Evolutionary conservation across 1,139 yeast species (phyloP), one percentile per base, ranked within the genome.

Genomic region (Yamadazyma dushanensis): DNA sequence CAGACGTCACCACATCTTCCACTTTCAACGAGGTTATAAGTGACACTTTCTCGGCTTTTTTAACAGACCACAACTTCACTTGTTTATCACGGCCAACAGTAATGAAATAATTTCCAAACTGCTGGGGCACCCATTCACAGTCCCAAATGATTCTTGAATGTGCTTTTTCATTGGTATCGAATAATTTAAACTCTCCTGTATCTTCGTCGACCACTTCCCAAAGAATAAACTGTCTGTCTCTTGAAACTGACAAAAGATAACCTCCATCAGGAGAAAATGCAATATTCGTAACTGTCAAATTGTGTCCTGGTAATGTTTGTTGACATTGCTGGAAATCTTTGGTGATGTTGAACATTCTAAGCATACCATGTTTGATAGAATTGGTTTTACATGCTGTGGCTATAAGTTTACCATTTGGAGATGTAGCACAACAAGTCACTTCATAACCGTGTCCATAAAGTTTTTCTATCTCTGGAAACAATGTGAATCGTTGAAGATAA

Each of bases 391-490:
- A 92, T n/a, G 97, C 87, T 8, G 95, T 80, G 1, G 96, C 96
- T 32, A 90, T 73, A 21, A 84, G 59, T 25, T 62, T 58, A n/a
- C 79, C 76, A 50, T 76, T 80, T 10, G 83, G 80, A 3, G 87
- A 76, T 1, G 81, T 75, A 36, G 87, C 95, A 34, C 90, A 73
- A 30, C 95, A 75, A 0, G 89, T 78, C 32, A 90, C 80, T 58
- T 94, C 99, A 61, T 89, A 94, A 10, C 99, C 99, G 58, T 94
- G 99, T 0, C 98, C 98, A 53, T 92, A 94, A 33, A 94, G 63
- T 56, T 94, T 94, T 52, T 94, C 98, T 37, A 83, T 63, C 56
- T 94, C 99, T 0, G 98, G 98, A 81, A 94, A 94, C 39, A 94
- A 70, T 0, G 97, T 86, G 54, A 83, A 87, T 51, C 97, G 73